Evolutionary conservation across 257 asterid genomes (phyloP), one percentile per base, ranked within the genome.

Genomic region (Asclepias syriaca): DNA sequence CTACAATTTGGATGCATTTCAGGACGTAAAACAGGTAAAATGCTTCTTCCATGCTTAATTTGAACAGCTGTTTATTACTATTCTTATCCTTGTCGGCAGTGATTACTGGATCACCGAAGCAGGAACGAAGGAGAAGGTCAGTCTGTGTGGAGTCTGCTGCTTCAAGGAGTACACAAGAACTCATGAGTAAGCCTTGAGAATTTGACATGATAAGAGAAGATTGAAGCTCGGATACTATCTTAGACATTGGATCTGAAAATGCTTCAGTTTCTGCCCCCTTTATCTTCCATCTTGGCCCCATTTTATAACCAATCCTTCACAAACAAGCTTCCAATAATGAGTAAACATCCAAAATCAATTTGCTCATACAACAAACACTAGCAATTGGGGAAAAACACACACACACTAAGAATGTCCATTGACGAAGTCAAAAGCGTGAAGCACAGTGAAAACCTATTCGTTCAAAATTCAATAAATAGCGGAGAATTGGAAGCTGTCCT

Each of bases 41-140:
- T 21, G 96, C 93, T 80, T 93, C 98, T 74, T 91, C 97, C 14
- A 79, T 64, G 72, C 89, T 78, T 15, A 93, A 74, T 27, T 87
- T 87, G 74, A 86, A 87, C 97, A 92, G 86, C 68, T 86, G 97
- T 39, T 76, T 84, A 8, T 43, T 40, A 40, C 7, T 40, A 1
- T 40, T 43, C 1, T 43, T 8, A 21, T 83, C 87, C 77, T 81
- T 88, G 75, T 86, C 85, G 10, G 85, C 66, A 10, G 91, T 78
- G 61, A 78, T 74, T 46, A 83, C 5, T 6, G 92, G 92, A 65
- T 82, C 81, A 43, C 96, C 96, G 59, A 90, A 85, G 72, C 94
- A 91, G 4, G 93, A 83, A 3, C 82, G 83, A 66, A 83, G 85
- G n/a, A 93, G 81, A 68, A 84, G 80, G 48, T 88, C 86, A 14